These are phyloP conservation scores for Chiua virens DNA, from an alignment of 768 basidiomycete species.

Conservation along the genomic window DNA sequence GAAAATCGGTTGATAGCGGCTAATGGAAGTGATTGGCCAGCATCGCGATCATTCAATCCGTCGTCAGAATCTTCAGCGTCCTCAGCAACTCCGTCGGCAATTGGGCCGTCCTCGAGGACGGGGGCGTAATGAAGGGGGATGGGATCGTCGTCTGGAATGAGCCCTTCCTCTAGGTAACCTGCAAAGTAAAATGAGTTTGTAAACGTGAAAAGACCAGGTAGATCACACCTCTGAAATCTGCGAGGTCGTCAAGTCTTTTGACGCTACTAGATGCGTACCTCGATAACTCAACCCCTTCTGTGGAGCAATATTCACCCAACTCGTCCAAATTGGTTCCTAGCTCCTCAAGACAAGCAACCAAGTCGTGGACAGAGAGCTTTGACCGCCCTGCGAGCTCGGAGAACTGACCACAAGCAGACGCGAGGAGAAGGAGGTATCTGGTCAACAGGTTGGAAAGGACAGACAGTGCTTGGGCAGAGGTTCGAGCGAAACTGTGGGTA, in stretches of 20 bases:
- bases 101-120: conserved; percentile 22
- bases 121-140: conserved; percentile 52
- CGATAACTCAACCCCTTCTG: conserved; percentile 67
- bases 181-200: conserved; percentile 27
- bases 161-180: conserved; percentile 63
- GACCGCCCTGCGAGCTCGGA: conserved; percentile 74
- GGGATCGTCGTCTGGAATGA: conserved; percentile 55
- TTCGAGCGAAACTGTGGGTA: conserved; percentile 72
- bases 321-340: conserved; percentile 73
- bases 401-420: conserved; percentile 68
- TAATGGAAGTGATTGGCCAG: neutral
- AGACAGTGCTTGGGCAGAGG: conserved; percentile 69
- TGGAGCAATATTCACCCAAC: conserved; percentile 60
- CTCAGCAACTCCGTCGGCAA: conserved; percentile 24
- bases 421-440: conserved; percentile 67
- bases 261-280: conserved; percentile 65
- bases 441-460: conserved; percentile 75
- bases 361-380: conserved; percentile 57
- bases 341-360: conserved; percentile 66
- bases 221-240: conserved; percentile 67
- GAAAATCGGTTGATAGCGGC: conserved; percentile 22
- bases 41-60: conserved; percentile 20
- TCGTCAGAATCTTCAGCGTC: conserved; percentile 32
- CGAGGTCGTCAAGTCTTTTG: conserved; percentile 68
- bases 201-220: conserved; percentile 2